Percentiles rank a stretch among this genome's conserved stretches.
phyloP scores from a whole-genome alignment of 129 eudicot genomes.

The Smallanthus sonchifolius region DNA sequence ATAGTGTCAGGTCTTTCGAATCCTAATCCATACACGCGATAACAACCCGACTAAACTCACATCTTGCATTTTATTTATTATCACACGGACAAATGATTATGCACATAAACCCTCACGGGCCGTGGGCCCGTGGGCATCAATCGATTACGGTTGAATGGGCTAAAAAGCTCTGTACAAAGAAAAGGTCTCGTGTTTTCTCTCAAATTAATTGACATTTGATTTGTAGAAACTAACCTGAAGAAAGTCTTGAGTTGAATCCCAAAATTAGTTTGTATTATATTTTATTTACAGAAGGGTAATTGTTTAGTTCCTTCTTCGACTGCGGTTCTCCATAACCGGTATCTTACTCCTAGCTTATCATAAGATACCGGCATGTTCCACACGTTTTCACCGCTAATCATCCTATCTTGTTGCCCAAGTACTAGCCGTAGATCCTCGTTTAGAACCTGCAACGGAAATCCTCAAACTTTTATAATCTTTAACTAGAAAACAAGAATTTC shows the following conservation, averaged over 20 bases:
- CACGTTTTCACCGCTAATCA: constrained; percentile 77
- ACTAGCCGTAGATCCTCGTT: constrained; percentile 94
- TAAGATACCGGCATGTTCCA: constrained; percentile 96
- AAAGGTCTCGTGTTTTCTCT: constrained; percentile 12
- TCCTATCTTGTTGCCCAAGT: constrained; percentile 92
- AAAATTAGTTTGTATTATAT: constrained; percentile 28
- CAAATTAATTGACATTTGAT: constrained; percentile 13
- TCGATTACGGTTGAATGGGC: neutral
- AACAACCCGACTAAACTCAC: constrained; percentile 22
- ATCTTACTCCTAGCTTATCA: constrained; percentile 92
- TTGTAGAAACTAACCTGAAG: constrained; percentile 12
- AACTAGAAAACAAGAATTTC: neutral
- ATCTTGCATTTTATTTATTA: constrained; percentile 9
- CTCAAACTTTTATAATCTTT: neutral
- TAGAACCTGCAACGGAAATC: constrained; percentile 47
- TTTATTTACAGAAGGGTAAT: constrained; percentile 45
- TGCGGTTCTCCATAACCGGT: constrained; percentile 86
- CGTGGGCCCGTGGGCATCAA: constrained; percentile 1
- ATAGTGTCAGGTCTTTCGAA: neutral
- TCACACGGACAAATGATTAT: neutral
- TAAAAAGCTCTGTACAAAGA: constrained; percentile 26
- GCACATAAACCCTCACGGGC: constrained; percentile 13
- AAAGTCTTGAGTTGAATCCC: constrained; percentile 23
- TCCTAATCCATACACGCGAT: neutral
- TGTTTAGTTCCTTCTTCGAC: constrained; percentile 61